Percentiles rank a stretch among this genome's conserved stretches.
Evolutionary conservation across 257 asterid species (phyloP).

Genomic region (Gentiana macrophylla): DNA sequence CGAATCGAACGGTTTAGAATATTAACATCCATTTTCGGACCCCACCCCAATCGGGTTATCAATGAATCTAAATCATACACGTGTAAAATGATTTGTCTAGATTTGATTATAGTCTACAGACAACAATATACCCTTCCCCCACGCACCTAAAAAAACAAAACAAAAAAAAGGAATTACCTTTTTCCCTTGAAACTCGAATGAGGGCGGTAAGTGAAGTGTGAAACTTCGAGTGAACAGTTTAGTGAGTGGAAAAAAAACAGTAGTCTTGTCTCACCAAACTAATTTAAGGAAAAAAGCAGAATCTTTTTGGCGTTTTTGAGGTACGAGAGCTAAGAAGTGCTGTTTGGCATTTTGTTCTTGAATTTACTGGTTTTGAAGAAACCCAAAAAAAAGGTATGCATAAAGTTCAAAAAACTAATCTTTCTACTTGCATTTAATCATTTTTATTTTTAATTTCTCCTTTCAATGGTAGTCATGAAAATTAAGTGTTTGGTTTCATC

Average conservation of each 20-base stretch:
- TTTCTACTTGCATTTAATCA: neutral
- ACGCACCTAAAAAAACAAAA: too few relatives aligned
- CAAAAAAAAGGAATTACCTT: too few relatives aligned
- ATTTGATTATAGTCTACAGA: neutral
- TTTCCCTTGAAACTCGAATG: slow-evolving; percentile 5
- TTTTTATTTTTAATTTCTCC: neutral
- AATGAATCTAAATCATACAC: slow-evolving; percentile 1
- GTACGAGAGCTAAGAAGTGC: slow-evolving; percentile 5
- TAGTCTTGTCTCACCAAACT: slow-evolving; percentile 23
- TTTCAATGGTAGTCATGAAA: slow-evolving; percentile 3
- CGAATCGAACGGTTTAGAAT: slow-evolving; percentile 10
- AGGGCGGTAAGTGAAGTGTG: slow-evolving; percentile 1
- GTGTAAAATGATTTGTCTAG: neutral
- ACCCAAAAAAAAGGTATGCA: slow-evolving; percentile 6
- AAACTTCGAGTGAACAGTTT: slow-evolving; percentile 2
- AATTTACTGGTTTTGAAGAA: slow-evolving; percentile 5
- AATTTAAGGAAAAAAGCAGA: slow-evolving; percentile 10
- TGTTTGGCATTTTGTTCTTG: slow-evolving; percentile 10
- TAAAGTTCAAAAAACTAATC: slow-evolving; percentile 5
- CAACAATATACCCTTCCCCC: neutral
- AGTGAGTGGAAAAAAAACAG: slow-evolving; percentile 11
- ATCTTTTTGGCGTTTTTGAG: slow-evolving; percentile 20
- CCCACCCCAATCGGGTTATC: neutral
- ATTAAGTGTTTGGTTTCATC: slow-evolving; percentile 10
- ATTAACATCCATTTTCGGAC: neutral